phyloP scores from a whole-genome alignment of 805 yeast genomes.

The Vanderwaltozyma tropicalis region DNA sequence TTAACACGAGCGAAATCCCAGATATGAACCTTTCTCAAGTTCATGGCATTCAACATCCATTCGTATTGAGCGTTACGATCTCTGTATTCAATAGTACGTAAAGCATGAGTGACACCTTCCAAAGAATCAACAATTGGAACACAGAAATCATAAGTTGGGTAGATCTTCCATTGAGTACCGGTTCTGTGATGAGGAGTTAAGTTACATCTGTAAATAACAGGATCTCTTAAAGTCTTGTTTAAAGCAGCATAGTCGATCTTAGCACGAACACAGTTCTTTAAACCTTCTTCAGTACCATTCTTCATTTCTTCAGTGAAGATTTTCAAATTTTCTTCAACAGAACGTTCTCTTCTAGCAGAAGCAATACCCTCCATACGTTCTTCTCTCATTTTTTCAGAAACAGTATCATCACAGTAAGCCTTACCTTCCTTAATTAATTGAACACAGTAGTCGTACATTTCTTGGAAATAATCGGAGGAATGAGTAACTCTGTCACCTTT shows the following conservation, averaged over 20 bases:
- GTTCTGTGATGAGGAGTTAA: constrained; percentile 97
- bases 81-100: constrained; percentile 96
- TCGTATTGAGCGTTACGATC: constrained; percentile 98
- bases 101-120: constrained; percentile 96
- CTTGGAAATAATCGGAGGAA: constrained; percentile 87
- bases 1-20: constrained; percentile 98
- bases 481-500: constrained; percentile 82
- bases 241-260: constrained; percentile 85
- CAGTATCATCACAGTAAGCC: constrained; percentile 97
- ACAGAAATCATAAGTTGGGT: constrained; percentile 98
- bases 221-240: constrained; percentile 95
- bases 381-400: constrained; percentile 90
- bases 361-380: constrained; percentile 97
- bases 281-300: constrained; percentile 86
- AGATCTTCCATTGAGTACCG: constrained; percentile 85
- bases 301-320: constrained; percentile 88
- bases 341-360: constrained; percentile 82
- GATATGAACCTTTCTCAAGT: constrained; percentile 83
- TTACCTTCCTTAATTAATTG: constrained; percentile 88
- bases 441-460: constrained; percentile 81
- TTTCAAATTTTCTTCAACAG: constrained; percentile 82
- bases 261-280: constrained; percentile 90
- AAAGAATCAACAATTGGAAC: constrained; percentile 91
- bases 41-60: constrained; percentile 80
- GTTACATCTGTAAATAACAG: constrained; percentile 95